Evolutionary conservation across 2,329 filamentous ascomycete genomes (phyloP).

Genomic region (Exophiala mesophila): DNA sequence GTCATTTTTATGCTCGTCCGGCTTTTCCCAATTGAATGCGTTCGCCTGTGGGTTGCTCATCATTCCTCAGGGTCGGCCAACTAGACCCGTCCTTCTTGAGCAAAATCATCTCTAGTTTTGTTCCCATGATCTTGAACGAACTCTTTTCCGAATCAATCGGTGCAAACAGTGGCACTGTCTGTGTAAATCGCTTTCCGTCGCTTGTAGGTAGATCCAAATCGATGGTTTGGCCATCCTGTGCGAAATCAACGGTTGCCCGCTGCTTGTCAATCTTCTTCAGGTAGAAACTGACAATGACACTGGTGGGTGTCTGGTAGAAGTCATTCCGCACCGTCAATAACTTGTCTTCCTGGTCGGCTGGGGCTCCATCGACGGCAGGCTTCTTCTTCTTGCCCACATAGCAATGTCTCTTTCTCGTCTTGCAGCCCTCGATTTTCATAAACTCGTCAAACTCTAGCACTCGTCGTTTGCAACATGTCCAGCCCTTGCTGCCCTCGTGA

Average conservation of each 20-base stretch:
- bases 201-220: constrained; percentile 78
- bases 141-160: constrained; percentile 70
- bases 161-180: constrained; percentile 69
- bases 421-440: constrained; percentile 89
- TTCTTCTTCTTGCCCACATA: constrained; percentile 72
- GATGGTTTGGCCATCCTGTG: constrained; percentile 45
- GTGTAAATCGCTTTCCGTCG: constrained; percentile 77
- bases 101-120: constrained; percentile 78
- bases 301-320: constrained; percentile 86
- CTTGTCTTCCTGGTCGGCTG: constrained; percentile 13
- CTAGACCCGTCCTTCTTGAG: constrained; percentile 62
- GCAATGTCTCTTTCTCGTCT: constrained; percentile 72
- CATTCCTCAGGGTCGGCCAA: constrained; percentile 79
- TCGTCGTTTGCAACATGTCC: constrained; percentile 90
- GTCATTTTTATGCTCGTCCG: constrained; percentile 47
- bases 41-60: constrained; percentile 68
- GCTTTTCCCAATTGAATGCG: constrained; percentile 87
- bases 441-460: constrained; percentile 98
- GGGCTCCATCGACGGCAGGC: constrained; percentile 55
- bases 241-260: constrained; percentile 67
- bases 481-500: constrained; percentile 97
- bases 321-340: constrained; percentile 57
- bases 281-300: constrained; percentile 87
- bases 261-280: constrained; percentile 94
- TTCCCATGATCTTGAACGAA: constrained; percentile 75